phyloP scores from a whole-genome alignment of 805 yeast species.

The Metschnikowia borealis region DNA sequence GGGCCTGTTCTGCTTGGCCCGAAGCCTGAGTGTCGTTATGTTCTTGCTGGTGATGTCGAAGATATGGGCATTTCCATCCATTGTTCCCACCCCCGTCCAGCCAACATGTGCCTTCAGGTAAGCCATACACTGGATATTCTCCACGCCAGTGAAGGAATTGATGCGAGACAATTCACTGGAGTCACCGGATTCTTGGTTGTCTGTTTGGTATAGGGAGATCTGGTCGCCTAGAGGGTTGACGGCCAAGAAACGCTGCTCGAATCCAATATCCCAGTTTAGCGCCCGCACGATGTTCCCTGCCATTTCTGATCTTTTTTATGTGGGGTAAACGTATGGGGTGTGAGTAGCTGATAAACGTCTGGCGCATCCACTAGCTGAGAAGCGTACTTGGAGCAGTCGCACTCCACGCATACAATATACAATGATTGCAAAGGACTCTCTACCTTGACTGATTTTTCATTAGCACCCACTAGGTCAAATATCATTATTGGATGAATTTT shows the following conservation, averaged over 20 bases:
- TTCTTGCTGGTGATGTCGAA: constrained; percentile 51
- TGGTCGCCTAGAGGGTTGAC: constrained; percentile 81
- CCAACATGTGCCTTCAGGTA: constrained; percentile 57
- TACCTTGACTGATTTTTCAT: background rate
- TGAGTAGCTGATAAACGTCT: background rate
- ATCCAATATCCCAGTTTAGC: constrained; percentile 54
- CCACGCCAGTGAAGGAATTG: constrained; percentile 59
- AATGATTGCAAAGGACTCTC: no score
- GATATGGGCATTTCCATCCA: constrained; percentile 60
- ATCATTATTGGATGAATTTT: no score
- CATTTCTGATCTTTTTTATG: constrained; percentile 27
- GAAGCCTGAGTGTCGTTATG: constrained; percentile 38
- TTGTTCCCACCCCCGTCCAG: constrained; percentile 67
- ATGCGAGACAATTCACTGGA: constrained; percentile 48
- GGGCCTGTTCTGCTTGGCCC: constrained; percentile 66
- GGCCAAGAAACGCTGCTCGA: constrained; percentile 56
- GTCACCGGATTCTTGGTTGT: constrained; percentile 44
- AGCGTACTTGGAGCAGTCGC: constrained; percentile 1
- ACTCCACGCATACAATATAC: background rate
- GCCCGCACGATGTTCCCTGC: constrained; percentile 61
- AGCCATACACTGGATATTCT: constrained; percentile 61
- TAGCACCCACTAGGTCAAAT: background rate
- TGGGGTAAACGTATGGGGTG: background rate
- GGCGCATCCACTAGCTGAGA: background rate
- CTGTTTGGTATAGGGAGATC: constrained; percentile 49